Conservation (phyloP, 495 filamentous ascomycete species). For the Talaromyces wortmannii region DNA sequence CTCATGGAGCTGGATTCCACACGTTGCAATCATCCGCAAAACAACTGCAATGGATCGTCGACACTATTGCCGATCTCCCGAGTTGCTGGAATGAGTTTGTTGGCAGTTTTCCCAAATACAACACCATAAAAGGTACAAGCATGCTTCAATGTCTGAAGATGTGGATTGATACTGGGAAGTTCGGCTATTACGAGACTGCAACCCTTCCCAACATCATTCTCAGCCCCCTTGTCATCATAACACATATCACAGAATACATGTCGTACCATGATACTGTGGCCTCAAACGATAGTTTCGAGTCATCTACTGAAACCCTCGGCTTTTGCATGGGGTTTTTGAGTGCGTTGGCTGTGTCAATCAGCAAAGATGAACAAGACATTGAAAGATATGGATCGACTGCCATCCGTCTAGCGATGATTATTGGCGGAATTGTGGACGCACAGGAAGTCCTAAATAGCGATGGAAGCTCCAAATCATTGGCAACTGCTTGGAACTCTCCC, state of each 20-base stretch:
- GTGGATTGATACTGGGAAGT: conserved; percentile 16
- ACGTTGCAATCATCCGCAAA: conserved; percentile 10
- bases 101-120: conserved; percentile 16
- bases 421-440: conserved; percentile 35
- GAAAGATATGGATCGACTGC: conserved; percentile 28
- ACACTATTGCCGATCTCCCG: conserved; percentile 12
- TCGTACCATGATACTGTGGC: background rate
- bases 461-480: conserved; percentile 14
- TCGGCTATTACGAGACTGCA: background rate
- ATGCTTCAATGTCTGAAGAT: conserved; percentile 15
- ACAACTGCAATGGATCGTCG: conserved; percentile 17
- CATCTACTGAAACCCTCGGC: conserved; percentile 27
- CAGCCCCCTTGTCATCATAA: conserved; percentile 28
- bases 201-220: conserved; percentile 23
- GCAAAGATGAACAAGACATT: conserved; percentile 14
- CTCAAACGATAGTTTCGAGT: background rate
- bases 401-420: conserved; percentile 26
- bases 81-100: conserved; percentile 20
- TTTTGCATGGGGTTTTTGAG: conserved; percentile 40
- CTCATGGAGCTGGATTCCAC: conserved; percentile 7
- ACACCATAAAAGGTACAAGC: conserved; percentile 9
- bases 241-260: conserved; percentile 26
- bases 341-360: conserved; percentile 27
- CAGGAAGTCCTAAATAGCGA: conserved; percentile 16
- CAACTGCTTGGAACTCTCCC: conserved; percentile 15